phyloP scores from a whole-genome alignment of 2,329 filamentous ascomycete species.

The Colletotrichum euphorbiae region DNA sequence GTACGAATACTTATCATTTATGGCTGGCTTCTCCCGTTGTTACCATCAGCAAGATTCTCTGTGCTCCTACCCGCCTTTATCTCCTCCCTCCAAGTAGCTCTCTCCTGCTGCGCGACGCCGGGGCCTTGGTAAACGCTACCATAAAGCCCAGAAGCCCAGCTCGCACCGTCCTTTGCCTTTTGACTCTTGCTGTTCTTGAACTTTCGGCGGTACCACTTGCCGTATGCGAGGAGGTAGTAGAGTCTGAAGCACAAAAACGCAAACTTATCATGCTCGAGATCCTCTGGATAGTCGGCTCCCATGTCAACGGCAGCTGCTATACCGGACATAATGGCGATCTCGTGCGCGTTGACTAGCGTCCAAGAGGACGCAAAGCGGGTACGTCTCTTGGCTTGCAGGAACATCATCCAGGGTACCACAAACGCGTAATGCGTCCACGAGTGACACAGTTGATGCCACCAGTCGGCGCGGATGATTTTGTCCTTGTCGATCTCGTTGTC shows the following conservation, averaged over 20 bases:
- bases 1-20: neutral
- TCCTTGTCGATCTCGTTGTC: slow-evolving; percentile 64
- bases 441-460: slow-evolving; percentile 73
- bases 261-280: slow-evolving; percentile 71
- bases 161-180: slow-evolving; percentile 60
- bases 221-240: slow-evolving; percentile 71
- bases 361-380: slow-evolving; percentile 73
- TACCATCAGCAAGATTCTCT: slow-evolving; percentile 49
- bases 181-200: slow-evolving; percentile 45
- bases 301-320: slow-evolving; percentile 76
- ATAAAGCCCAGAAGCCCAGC: slow-evolving; percentile 69
- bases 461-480: slow-evolving; percentile 68
- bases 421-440: slow-evolving; percentile 68
- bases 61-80: slow-evolving; percentile 51
- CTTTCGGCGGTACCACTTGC: slow-evolving; percentile 67
- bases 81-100: slow-evolving; percentile 61
- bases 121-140: slow-evolving; percentile 71
- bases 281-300: slow-evolving; percentile 72
- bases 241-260: slow-evolving; percentile 70
- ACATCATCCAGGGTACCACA: slow-evolving; percentile 74
- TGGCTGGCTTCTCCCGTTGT: slow-evolving; percentile 50
- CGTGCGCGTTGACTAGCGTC: slow-evolving; percentile 76
- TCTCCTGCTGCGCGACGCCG: slow-evolving; percentile 64
- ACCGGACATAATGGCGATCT: slow-evolving; percentile 75
- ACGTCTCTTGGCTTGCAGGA: slow-evolving; percentile 70